Evolutionary conservation across 2,329 filamentous ascomycete species (phyloP), one percentile per base, ranked within the genome.

Genomic region (Didymella sp.): DNA sequence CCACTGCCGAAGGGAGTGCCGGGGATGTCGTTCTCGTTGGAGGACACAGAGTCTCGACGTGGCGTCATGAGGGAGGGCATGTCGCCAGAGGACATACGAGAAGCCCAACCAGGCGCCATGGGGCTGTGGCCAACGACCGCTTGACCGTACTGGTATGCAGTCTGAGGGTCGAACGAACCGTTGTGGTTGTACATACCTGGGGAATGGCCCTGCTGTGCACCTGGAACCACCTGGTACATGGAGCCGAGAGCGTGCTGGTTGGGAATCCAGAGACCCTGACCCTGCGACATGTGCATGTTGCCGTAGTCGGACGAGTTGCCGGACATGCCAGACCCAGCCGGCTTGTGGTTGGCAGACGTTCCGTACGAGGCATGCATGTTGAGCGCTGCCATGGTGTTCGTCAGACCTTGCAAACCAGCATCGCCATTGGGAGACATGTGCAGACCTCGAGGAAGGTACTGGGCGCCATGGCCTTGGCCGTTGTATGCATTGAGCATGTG

Each of bases 1-100:
- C 78, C 77, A 28, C 75, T 77, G 17, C 68, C 73, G 44, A 75
- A 78, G 3, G 81, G 81, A 8, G 81, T 83, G 21, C 78, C 79
- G 19, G 81, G 81, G 59, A 80, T 75, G 45, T 82, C 80, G 55
- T 82, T 80, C 76, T 82, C 81, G 64, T 81, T 82, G 30, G 81
- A 82, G 5, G 81, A 83, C 61, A 81, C 73, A 7, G 81, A 82
- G 61, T 81, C 80, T 44, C 81, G 80, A 33, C 81, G 80, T 45
- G 80, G 80, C 17, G 80, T 82, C 75, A 82, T 79, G 47, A 83
- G 73, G 8, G 80, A 78, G 5, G 81, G 81, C 57, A 82, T 78
- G 27, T 81, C 80, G 8, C 74, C 77, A 17, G 77, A 80, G 5
- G 79, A 76, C 57, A 79, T 76, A 38, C 77, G 76, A 28, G 73